These are phyloP conservation scores for Myotisia sp. DNA, from an alignment of 2,329 filamentous ascomycete species.

Conservation along the genomic window DNA sequence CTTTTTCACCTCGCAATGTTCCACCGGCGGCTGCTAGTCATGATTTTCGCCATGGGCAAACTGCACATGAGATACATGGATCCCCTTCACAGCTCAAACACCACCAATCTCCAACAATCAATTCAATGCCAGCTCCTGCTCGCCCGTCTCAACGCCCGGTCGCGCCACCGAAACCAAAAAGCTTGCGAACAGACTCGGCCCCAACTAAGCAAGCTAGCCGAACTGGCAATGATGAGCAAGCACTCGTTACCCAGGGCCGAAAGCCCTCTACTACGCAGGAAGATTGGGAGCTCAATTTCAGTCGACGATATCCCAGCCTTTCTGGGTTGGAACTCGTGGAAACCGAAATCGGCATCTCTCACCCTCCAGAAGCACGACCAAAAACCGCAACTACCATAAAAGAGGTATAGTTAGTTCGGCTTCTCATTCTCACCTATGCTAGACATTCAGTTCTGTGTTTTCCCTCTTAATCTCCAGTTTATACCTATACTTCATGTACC, in stretches of 20 bases:
- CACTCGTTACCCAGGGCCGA: background rate
- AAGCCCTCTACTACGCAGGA: slow-evolving; percentile 29
- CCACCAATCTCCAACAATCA: slow-evolving; percentile 20
- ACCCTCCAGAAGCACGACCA: slow-evolving; percentile 25
- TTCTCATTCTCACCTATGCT: too few species aligned
- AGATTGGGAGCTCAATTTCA: slow-evolving; percentile 57
- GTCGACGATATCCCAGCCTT: slow-evolving; percentile 73
- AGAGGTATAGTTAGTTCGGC: slow-evolving; percentile 31
- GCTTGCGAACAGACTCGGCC: slow-evolving; percentile 36
- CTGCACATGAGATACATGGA: slow-evolving; percentile 6
- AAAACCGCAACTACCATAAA: slow-evolving; percentile 13
- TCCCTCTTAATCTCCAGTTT: background rate
- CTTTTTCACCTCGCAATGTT: slow-evolving; percentile 9
- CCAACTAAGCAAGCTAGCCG: slow-evolving; percentile 14
- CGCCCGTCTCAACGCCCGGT: slow-evolving; percentile 31
- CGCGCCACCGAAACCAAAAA: slow-evolving; percentile 47
- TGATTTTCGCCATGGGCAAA: slow-evolving; percentile 4
- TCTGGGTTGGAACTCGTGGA: slow-evolving; percentile 81
- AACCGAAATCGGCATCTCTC: slow-evolving; percentile 39
- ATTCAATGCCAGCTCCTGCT: slow-evolving; percentile 18
- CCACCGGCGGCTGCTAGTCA: slow-evolving; percentile 3
- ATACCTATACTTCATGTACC: background rate
- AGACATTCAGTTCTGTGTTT: background rate
- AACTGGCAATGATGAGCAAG: slow-evolving; percentile 12
- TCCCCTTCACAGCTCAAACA: slow-evolving; percentile 1